Conservation (phyloP, 2,329 filamentous ascomycete genomes). For the Bipolaris cookei region DNA sequence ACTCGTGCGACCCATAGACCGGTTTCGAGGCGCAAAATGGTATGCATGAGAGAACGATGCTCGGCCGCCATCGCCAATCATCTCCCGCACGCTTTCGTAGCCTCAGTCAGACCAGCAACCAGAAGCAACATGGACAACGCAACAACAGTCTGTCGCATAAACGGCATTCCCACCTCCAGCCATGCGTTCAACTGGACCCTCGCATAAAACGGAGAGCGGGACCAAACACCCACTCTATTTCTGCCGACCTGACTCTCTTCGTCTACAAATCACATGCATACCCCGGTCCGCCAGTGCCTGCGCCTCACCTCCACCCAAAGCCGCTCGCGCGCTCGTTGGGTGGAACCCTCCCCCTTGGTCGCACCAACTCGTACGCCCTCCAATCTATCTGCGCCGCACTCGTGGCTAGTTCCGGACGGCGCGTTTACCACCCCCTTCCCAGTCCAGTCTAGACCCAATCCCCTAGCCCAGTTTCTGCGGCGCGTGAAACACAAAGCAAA, state of each 20-base stretch:
- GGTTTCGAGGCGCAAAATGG: conserved; percentile 13
- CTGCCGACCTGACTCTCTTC: too few species aligned
- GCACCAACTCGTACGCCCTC: conserved; percentile 3
- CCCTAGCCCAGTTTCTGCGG: background rate
- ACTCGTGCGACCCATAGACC: conserved; percentile 12
- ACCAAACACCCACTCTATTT: background rate
- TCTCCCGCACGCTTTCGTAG: background rate
- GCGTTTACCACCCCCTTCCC: too few species aligned
- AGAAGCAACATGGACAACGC: background rate
- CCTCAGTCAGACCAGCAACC: background rate
- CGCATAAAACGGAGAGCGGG: conserved; percentile 5
- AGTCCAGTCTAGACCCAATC: too few species aligned
- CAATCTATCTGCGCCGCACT: conserved; percentile 15
- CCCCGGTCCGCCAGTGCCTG: background rate
- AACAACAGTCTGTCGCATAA: conserved; percentile 7
- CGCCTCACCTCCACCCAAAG: background rate
- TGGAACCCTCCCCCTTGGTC: background rate
- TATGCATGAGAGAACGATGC: conserved; percentile 12
- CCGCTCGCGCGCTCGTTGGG: too few species aligned
- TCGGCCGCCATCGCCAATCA: conserved; percentile 5
- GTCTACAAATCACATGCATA: background rate
- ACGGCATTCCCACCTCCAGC: background rate
- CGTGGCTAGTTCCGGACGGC: conserved; percentile 5
- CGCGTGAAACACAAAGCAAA: conserved; percentile 12
- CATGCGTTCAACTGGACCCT: background rate